phyloP scores from a whole-genome alignment of 2,329 filamentous ascomycete genomes.

The Neonectria hederae region DNA sequence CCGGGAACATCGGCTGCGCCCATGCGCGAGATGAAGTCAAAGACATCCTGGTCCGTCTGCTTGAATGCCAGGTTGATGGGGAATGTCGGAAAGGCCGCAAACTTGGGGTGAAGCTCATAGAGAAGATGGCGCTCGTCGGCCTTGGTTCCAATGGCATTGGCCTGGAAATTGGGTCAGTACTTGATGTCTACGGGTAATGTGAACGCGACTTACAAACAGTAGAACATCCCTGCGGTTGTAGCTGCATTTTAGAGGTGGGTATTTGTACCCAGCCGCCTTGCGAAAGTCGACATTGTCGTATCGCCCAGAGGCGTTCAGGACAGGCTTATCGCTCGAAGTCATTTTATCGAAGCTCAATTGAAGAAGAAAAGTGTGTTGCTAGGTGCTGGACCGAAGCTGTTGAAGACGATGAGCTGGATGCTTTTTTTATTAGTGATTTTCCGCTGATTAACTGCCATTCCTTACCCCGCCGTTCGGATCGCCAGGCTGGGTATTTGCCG shows the following conservation, averaged over 20 bases:
- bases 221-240: constrained; percentile 56
- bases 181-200: neutral
- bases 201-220: constrained; percentile 36
- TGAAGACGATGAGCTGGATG: neutral
- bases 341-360: neutral
- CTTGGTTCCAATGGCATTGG: constrained; percentile 51
- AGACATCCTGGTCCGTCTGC: constrained; percentile 55
- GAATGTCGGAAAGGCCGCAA: constrained; percentile 58
- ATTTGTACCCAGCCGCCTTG: constrained; percentile 50
- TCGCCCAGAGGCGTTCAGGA: constrained; percentile 49
- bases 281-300: constrained; percentile 55
- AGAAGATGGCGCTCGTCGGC: constrained; percentile 54
- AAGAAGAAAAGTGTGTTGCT: neutral
- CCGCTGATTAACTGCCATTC: too few relatives aligned
- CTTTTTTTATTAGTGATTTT: neutral
- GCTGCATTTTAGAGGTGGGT: constrained; percentile 50
- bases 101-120: constrained; percentile 55
- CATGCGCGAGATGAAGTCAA: constrained; percentile 52
- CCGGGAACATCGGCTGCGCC: constrained; percentile 49
- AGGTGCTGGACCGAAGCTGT: neutral
- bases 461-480: neutral
- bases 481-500: neutral
- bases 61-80: constrained; percentile 57
- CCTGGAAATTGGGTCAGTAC: constrained; percentile 31
- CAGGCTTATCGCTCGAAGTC: constrained; percentile 40